Conservation (phyloP, 192 early-diverging fungal genomes). For the Linnemannia zychae region DNA sequence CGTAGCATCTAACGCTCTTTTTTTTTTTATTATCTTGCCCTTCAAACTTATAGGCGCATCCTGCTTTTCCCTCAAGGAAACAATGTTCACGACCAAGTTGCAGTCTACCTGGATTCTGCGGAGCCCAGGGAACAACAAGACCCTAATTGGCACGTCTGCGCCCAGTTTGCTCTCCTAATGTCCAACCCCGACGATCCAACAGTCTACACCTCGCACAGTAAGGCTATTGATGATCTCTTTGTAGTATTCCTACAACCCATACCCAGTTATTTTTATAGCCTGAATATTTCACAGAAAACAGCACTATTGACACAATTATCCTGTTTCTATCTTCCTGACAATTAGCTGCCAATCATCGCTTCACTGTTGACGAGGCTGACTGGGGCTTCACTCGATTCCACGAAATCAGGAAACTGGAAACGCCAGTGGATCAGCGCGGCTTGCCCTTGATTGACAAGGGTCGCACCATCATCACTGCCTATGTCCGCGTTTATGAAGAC, state of each 20-base stretch:
- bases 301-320: neutral
- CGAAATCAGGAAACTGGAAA: slow-evolving; percentile 62
- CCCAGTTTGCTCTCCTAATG: slow-evolving; percentile 83
- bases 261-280: neutral
- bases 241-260: neutral
- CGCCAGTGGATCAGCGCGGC: slow-evolving; percentile 71
- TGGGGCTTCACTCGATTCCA: slow-evolving; percentile 95
- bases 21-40: too few species aligned
- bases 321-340: neutral
- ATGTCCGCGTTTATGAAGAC: slow-evolving; percentile 85
- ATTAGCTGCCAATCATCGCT: slow-evolving; percentile 83
- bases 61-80: slow-evolving; percentile 94
- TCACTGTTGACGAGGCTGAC: slow-evolving; percentile 84
- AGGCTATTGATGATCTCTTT: neutral
- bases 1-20: neutral
- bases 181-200: slow-evolving; percentile 80
- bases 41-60: slow-evolving; percentile 73
- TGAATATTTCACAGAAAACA: neutral
- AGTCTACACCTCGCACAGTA: slow-evolving; percentile 36
- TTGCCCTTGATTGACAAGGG: slow-evolving; percentile 56
- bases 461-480: slow-evolving; percentile 73
- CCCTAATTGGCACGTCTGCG: slow-evolving; percentile 85
- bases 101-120: slow-evolving; percentile 90
- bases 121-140: slow-evolving; percentile 69
- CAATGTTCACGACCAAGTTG: slow-evolving; percentile 73